Percentiles rank a stretch among this genome's conserved stretches.
Evolutionary conservation across 805 yeast genomes (phyloP).

Genomic region (Metschnikowia peoriensis): DNA sequence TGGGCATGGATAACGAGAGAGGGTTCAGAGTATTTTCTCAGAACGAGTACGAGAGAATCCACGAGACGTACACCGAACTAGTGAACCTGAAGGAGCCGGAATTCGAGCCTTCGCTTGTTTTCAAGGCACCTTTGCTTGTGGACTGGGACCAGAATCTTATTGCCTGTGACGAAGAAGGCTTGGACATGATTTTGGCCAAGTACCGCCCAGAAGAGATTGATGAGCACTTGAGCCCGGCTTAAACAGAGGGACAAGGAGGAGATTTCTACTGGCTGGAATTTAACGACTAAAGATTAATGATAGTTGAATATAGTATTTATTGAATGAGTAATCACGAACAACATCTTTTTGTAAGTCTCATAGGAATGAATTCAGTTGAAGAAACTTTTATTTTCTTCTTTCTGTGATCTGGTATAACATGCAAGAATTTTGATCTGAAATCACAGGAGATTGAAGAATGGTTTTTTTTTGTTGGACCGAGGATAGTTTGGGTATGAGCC

Average conservation of each 20-base stretch:
- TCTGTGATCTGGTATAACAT: too few species aligned
- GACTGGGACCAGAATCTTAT: conserved; percentile 46
- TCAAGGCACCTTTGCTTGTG: conserved; percentile 41
- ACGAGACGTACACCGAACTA: conserved; percentile 33
- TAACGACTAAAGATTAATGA: background rate
- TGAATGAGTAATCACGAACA: background rate
- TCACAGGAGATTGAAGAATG: too few species aligned
- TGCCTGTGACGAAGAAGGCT: conserved; percentile 36
- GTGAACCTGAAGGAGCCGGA: conserved; percentile 26
- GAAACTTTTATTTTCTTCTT: too few species aligned
- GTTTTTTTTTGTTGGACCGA: too few species aligned
- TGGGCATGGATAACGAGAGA: conserved; percentile 18
- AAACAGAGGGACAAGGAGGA: background rate
- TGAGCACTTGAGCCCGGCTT: conserved; percentile 15
- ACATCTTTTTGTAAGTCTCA: too few species aligned
- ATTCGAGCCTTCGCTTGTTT: conserved; percentile 32
- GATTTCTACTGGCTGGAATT: background rate
- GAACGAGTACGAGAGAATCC: conserved; percentile 38
- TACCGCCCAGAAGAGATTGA: conserved; percentile 18
- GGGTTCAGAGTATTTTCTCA: conserved; percentile 34
- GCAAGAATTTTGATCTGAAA: too few species aligned
- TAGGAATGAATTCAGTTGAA: too few species aligned
- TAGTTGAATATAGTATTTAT: background rate
- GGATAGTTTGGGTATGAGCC: too few species aligned
- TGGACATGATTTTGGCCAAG: conserved; percentile 29